Evolutionary conservation across 345 rosid species (phyloP).

Genomic region (Viola odorata): DNA sequence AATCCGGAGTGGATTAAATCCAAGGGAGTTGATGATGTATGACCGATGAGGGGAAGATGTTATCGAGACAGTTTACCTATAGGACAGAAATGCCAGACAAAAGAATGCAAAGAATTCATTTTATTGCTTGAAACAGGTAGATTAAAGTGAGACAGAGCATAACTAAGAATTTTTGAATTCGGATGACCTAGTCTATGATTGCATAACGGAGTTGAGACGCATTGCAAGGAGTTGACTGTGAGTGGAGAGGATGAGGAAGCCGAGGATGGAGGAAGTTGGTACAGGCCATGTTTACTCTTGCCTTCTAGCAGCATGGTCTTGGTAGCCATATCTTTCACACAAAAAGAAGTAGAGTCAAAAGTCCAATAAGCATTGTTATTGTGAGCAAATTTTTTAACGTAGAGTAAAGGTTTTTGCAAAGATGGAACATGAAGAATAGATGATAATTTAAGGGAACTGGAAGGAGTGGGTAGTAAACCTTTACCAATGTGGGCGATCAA

Average conservation of each 20-base stretch:
- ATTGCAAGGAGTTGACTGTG: not conserved
- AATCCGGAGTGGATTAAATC: not conserved
- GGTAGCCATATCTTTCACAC: not conserved
- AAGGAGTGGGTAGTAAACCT: no score
- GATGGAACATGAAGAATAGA: not conserved
- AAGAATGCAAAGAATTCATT: no score
- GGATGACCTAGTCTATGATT: not conserved
- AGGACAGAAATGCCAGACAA: not conserved
- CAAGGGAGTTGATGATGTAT: not conserved
- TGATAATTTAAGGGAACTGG: no score
- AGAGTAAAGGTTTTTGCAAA: not conserved
- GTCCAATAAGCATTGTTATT: not conserved
- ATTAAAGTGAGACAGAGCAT: no score
- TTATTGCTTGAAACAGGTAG: no score
- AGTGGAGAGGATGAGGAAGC: not conserved
- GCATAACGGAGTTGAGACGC: not conserved
- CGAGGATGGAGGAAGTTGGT: no score
- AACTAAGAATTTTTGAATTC: no score
- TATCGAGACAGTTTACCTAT: no score
- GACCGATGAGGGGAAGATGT: not conserved
- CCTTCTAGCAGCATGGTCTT: not conserved
- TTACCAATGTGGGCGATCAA: no score
- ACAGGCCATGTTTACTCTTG: not conserved
- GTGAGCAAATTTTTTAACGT: no score
- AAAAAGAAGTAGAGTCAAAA: not conserved